Base-by-base conservation (phyloP, 2,329 filamentous ascomycete genomes). In the Ophiosphaerella herpotricha region DNA sequence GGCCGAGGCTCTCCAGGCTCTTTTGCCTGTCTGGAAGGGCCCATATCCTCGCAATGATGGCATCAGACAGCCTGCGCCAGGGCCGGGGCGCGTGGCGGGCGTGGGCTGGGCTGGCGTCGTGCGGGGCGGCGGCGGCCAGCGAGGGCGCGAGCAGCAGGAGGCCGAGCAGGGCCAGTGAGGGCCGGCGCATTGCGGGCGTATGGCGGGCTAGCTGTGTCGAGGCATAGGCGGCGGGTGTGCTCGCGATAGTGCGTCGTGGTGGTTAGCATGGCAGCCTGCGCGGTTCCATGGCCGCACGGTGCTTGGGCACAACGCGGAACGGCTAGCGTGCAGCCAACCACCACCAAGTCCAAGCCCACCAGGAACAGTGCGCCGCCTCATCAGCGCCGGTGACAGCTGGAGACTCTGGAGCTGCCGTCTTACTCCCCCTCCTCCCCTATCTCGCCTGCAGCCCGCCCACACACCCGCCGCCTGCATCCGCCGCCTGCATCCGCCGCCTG, bases 51-150 rank as follows among this genome's bases (percentile, higher is more conserved):
- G 62, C 53, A 5, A 74, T 67, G 18, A 75, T 63, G 47, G 63
- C 63, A 48, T 74, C 70, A 35, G 73, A 72, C 12, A 74, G 61
- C 36, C 55, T 60, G 39, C 72, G 68, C 73, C 73, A 75, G n/a
- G 72, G 63, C 12, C 61, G 64, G 45, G 60, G 58, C 32, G 54
- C 33, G 52, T 11, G 26, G 5, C 56, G 50, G 46, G 46, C 53
- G 58, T 54, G 52, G 54, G 42, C 39, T n/a, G 54, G 31, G 43
- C 52, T 34, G 41, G 44, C 42, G 50, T 57, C 39, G 41, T 55
- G 57, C 14, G 57, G 71, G 64, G 66, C 70, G 58, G 70, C 64
- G 31, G 55, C 36, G 16, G 58, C 46, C 33, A 66, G 60, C 38
- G 63, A 61, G 26, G 68, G 61, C 40, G 47, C 54, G 46, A 70